Conservation (phyloP, 2,329 filamentous ascomycete species). For the Cladophialophora chaetospira region DNA sequence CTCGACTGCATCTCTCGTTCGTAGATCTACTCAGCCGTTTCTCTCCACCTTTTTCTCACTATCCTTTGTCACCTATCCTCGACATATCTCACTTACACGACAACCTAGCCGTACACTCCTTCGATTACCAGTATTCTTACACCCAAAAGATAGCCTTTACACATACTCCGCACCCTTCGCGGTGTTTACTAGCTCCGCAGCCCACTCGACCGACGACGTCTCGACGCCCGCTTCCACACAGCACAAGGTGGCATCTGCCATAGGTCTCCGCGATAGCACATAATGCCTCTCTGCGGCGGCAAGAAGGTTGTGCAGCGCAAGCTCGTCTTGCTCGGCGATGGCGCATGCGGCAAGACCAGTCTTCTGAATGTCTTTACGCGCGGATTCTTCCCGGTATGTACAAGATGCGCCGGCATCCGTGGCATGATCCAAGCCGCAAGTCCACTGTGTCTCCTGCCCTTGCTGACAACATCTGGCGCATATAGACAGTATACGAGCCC, state of each 20-base stretch:
- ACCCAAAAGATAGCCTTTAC: neutral
- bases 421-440: neutral
- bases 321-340: constrained; percentile 82
- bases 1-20: constrained; percentile 4
- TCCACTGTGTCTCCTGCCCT: constrained; percentile 39
- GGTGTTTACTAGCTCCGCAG: neutral
- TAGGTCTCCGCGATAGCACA: neutral
- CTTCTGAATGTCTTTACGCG: constrained; percentile 92
- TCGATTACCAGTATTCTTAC: neutral
- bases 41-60: neutral
- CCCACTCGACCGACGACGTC: neutral
- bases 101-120: neutral
- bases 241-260: neutral
- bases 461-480: constrained; percentile 73
- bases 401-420: neutral
- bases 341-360: constrained; percentile 71
- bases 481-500: constrained; percentile 32
- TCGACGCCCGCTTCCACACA: neutral
- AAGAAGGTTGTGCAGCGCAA: constrained; percentile 91
- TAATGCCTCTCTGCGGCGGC: constrained; percentile 64
- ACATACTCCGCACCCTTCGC: neutral
- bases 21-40: constrained; percentile 9
- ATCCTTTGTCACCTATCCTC: neutral
- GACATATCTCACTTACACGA: neutral
- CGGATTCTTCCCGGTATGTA: constrained; percentile 82